phyloP scores from a whole-genome alignment of 176 grass and related monocot species.

The Eragrostis curvula region DNA sequence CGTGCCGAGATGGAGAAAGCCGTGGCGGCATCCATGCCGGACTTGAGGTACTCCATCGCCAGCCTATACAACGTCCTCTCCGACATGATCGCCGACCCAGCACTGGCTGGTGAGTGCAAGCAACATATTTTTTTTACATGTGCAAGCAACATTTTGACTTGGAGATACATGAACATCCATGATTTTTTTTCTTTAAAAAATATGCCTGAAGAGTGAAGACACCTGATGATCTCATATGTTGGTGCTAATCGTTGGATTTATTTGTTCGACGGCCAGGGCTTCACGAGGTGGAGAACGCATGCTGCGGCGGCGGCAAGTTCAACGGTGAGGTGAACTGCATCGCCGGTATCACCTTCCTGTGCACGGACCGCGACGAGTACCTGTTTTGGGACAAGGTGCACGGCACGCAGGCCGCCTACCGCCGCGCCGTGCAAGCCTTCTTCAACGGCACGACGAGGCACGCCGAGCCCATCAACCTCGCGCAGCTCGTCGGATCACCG shows the following conservation, averaged over 20 bases:
- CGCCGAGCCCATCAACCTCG: conserved; percentile 32
- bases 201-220: no score
- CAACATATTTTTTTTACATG: no score
- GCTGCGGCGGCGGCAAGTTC: conserved; percentile 47
- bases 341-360: neutral
- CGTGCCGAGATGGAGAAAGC: conserved; percentile 20
- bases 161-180: no score
- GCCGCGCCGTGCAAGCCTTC: neutral
- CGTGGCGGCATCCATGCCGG: neutral
- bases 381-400: conserved; percentile 59
- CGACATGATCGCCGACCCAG: conserved; percentile 31
- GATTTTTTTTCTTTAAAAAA: no score
- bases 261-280: neutral
- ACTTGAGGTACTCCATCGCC: conserved; percentile 34
- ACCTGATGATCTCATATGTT: no score
- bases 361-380: conserved; percentile 29
- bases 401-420: conserved; percentile 35
- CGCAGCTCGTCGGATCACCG: neutral
- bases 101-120: neutral
- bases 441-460: neutral
- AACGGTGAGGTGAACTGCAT: conserved; percentile 40
- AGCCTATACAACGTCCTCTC: conserved; percentile 30
- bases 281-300: conserved; percentile 14
- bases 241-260: neutral
- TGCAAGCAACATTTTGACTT: neutral